Evolutionary conservation across 208 protist species (phyloP).

Genomic region (Trypanosoma mega): DNA sequence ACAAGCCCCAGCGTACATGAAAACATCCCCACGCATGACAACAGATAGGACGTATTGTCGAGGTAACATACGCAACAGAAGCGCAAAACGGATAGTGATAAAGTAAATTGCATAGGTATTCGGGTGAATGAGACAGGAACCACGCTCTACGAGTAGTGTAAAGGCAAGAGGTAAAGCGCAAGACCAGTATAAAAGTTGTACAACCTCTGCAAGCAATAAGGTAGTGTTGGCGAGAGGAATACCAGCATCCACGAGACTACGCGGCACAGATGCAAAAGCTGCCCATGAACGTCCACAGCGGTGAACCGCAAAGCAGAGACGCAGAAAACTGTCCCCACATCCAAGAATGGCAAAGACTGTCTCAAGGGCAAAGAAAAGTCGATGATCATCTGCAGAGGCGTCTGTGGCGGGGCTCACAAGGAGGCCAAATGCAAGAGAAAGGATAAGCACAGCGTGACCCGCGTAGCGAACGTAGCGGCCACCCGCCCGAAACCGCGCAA

Average conservation of each 20-base stretch:
- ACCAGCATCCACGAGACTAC: conserved; percentile 2
- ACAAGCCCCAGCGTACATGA: conserved; percentile 29
- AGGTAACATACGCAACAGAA: conserved; percentile 61
- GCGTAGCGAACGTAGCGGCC: conserved; percentile 40
- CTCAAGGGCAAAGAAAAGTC: conserved; percentile 68
- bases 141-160: conserved; percentile 49
- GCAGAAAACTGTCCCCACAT: conserved; percentile 38
- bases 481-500: conserved; percentile 43
- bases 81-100: conserved; percentile 59
- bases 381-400: conserved; percentile 32
- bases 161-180: conserved; percentile 41
- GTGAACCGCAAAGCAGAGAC: conserved; percentile 50
- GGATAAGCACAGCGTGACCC: conserved; percentile 44
- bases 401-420: conserved; percentile 51
- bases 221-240: conserved; percentile 54
- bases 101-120: conserved; percentile 59
- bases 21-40: conserved; percentile 21
- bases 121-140: conserved; percentile 42
- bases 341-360: conserved; percentile 50
- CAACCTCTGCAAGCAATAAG: conserved; percentile 53
- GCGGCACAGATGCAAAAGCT: conserved; percentile 4
- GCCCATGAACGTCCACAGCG: conserved; percentile 41
- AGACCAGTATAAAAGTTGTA: conserved; percentile 69
- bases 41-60: conserved; percentile 54
- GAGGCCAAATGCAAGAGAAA: conserved; percentile 55